These are phyloP conservation scores for Globisporangium radiosum DNA, from an alignment of 352 stramenopile genomes.

Conservation along the genomic window DNA sequence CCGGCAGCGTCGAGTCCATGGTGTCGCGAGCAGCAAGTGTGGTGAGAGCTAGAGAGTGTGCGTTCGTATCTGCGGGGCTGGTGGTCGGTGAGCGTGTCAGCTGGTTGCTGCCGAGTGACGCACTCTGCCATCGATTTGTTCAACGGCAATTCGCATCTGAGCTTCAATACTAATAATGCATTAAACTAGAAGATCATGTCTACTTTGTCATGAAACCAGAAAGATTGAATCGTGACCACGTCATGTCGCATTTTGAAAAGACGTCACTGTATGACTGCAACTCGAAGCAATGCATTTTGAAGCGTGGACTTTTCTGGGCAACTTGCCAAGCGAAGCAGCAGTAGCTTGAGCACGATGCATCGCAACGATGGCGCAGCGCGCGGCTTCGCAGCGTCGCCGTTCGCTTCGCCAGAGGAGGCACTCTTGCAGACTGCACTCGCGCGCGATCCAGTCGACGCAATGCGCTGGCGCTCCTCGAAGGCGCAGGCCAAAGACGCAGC, in stretches of 20 bases:
- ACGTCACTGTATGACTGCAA: too few relatives aligned
- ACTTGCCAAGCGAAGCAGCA: background rate
- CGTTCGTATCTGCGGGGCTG: background rate
- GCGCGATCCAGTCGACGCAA: constrained; percentile 1
- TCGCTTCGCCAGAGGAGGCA: constrained; percentile 6
- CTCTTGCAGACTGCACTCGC: constrained; percentile 3
- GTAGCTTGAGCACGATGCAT: background rate
- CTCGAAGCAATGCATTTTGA: too few relatives aligned
- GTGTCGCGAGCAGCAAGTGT: too few relatives aligned
- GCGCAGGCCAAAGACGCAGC: constrained; percentile 1
- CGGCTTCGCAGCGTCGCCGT: constrained; percentile 2
- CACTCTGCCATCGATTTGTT: too few relatives aligned
- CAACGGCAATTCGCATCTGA: too few relatives aligned
- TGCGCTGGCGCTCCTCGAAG: constrained; percentile 15
- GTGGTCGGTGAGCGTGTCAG: too few relatives aligned
- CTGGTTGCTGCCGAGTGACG: too few relatives aligned
- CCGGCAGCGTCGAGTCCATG: constrained; percentile 15
- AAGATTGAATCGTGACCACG: too few relatives aligned
- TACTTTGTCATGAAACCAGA: too few relatives aligned
- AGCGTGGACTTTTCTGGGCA: background rate
- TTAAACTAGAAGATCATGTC: too few relatives aligned
- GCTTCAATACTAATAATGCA: too few relatives aligned
- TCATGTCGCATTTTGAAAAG: too few relatives aligned
- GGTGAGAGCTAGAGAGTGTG: background rate
- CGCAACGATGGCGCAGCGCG: background rate